Percentiles rank a stretch among this genome's conserved stretches.
Evolutionary conservation across 495 filamentous ascomycete genomes (phyloP).

Genomic region (Penicillium maclennaniae): DNA sequence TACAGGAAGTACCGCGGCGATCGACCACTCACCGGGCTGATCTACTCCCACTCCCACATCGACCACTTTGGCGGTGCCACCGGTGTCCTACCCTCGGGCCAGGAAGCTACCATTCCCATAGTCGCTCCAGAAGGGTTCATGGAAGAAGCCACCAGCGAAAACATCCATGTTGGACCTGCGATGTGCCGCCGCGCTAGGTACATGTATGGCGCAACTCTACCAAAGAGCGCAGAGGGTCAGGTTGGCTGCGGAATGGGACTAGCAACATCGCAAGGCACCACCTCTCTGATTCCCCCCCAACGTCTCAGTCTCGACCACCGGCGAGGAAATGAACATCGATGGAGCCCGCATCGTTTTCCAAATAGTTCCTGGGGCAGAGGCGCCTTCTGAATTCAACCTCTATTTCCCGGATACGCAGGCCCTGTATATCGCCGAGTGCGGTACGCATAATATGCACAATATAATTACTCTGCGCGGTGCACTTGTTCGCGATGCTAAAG

Average conservation of each 20-base stretch:
- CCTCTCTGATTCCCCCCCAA: slow-evolving; percentile 19
- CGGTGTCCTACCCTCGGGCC: slow-evolving; percentile 1
- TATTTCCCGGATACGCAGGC: slow-evolving; percentile 19
- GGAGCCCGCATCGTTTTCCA: slow-evolving; percentile 21
- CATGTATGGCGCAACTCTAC: slow-evolving; percentile 20
- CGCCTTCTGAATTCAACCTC: slow-evolving; percentile 23
- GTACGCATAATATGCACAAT: slow-evolving; percentile 25
- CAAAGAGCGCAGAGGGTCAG: slow-evolving; percentile 4
- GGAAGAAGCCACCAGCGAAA: slow-evolving; percentile 20
- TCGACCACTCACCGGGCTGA: slow-evolving; percentile 11
- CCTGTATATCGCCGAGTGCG: slow-evolving; percentile 20
- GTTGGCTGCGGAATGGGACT: slow-evolving; percentile 14
- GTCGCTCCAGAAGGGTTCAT: slow-evolving; percentile 22
- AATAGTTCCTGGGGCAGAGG: slow-evolving; percentile 22
- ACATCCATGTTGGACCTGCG: slow-evolving; percentile 16
- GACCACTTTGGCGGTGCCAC: slow-evolving; percentile 23
- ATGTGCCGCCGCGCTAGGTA: slow-evolving; percentile 18
- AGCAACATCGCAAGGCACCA: slow-evolving; percentile 10
- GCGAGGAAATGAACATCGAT: slow-evolving; percentile 9
- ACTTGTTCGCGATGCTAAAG: slow-evolving; percentile 17
- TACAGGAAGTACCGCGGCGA: slow-evolving; percentile 14
- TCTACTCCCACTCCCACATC: slow-evolving; percentile 25
- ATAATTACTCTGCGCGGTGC: slow-evolving; percentile 26
- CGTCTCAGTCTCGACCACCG: slow-evolving; percentile 8
- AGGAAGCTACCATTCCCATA: slow-evolving; percentile 8